Conservation (phyloP, 805 yeast genomes). For the Teunomyces stri region DNA sequence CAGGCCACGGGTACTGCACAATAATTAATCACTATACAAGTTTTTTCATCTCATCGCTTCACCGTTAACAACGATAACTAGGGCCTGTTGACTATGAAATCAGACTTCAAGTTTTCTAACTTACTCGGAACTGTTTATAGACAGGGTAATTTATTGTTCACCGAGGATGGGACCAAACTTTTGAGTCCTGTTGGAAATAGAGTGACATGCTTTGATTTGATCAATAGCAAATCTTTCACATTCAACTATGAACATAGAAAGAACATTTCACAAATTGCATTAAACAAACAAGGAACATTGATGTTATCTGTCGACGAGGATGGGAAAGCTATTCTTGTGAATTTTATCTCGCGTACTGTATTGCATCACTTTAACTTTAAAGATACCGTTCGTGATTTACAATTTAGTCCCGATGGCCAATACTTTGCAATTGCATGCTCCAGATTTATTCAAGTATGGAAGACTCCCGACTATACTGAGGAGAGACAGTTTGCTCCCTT, state of each 20-base stretch:
- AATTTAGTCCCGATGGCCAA: conserved; percentile 86
- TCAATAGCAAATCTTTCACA: conserved; percentile 82
- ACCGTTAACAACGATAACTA: not conserved
- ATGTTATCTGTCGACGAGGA: conserved; percentile 82
- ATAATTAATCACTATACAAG: not conserved
- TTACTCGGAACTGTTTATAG: conserved; percentile 92
- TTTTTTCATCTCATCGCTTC: conserved; percentile 7
- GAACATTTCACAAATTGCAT: conserved; percentile 72
- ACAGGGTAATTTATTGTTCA: conserved; percentile 84
- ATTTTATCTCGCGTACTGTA: conserved; percentile 77
- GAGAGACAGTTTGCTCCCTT: conserved; percentile 96
- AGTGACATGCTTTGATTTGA: conserved; percentile 82
- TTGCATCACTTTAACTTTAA: conserved; percentile 93
- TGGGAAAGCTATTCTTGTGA: conserved; percentile 90
- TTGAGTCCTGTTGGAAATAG: conserved; percentile 94
- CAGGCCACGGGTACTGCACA: not conserved
- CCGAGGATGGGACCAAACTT: conserved; percentile 80
- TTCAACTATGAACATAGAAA: conserved; percentile 91
- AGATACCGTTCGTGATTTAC: conserved; percentile 67
- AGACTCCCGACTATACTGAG: conserved; percentile 74
- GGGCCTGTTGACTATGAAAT: conserved; percentile 52
- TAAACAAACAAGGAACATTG: conserved; percentile 79
- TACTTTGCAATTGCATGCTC: conserved; percentile 84
- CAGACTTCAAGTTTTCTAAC: conserved; percentile 87
- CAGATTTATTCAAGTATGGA: conserved; percentile 88